Base-by-base conservation (phyloP, 352 stramenopile genomes). In the Aphanomyces astaci region DNA sequence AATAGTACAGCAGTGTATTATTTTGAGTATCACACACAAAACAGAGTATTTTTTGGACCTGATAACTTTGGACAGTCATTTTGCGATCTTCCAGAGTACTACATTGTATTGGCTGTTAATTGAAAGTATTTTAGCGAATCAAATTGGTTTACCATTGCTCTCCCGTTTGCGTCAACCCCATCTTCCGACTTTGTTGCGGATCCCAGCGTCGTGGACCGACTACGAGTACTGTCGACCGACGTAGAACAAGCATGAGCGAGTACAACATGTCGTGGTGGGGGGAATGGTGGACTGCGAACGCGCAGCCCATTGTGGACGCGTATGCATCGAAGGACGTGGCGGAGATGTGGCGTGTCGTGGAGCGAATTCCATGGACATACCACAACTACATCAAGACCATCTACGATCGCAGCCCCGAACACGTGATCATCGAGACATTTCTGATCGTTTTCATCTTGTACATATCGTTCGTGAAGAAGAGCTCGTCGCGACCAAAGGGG, bases 361-460 rank as follows among this genome's bases (percentile, higher is more conserved):
- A 31, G 24, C 48, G 46, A 11, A 52, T 52, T n/a, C 62, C 62
- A 27, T 57, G 39, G 31, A 62, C 64, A 22, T 71, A 71, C 33
- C 46, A 30, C 63, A 82, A 77, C 52, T 88, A 93, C 74, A 90
- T 94, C 48, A 80, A 71, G 72, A 80, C 78, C 63, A 90, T 94
- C 71, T 94, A 91, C 73, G 76, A 83, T 67, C 82, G 84, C 65
- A 89, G 77, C 54, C 95, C 95, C 2, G 79, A 98, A 66, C 96
- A 99, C 72, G 95, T 99, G 45, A 89, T 98, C 48, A 95, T 99
- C 48, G 96, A 99, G 86, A 98, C 96, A 33, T 90, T 97, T 28
- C 78, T 99, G n/a, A 96, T 99, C 48, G 77, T 92, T 24, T 97
- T 98, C 69, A 93, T 98, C 55, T 72, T 98, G 27, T 97, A 96